phyloP scores from a whole-genome alignment of 805 yeast species.

The Candida fluviatilis region DNA sequence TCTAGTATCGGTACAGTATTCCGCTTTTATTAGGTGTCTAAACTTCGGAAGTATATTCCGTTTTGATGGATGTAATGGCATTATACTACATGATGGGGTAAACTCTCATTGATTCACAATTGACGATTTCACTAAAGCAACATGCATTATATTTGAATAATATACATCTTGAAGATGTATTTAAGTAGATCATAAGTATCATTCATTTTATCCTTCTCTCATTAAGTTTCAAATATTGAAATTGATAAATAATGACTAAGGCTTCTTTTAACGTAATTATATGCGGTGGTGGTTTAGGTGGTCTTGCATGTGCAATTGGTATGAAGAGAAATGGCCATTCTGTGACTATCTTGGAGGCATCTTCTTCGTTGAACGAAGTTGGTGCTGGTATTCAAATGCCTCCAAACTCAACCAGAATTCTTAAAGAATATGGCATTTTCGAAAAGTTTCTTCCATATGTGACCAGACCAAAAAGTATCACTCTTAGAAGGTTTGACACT shows the following conservation, averaged over 20 bases:
- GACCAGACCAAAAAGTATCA: slow-evolving; percentile 13
- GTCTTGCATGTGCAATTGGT: slow-evolving; percentile 24
- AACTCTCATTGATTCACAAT: too few species aligned
- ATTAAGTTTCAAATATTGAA: too few species aligned
- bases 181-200: too few species aligned
- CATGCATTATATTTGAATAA: too few species aligned
- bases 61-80: too few species aligned
- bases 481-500: slow-evolving; percentile 14
- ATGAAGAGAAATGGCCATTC: slow-evolving; percentile 18
- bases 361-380: slow-evolving; percentile 22
- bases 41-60: too few species aligned
- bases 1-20: too few species aligned
- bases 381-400: slow-evolving; percentile 32
- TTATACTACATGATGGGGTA: too few species aligned
- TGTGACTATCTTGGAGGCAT: slow-evolving; percentile 21
- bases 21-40: too few species aligned
- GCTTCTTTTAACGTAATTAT: slow-evolving; percentile 8
- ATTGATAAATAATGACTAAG: background rate
- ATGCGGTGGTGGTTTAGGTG: slow-evolving; percentile 27
- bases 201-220: too few species aligned
- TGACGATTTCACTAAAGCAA: too few species aligned
- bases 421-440: slow-evolving; percentile 17
- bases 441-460: slow-evolving; percentile 11
- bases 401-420: slow-evolving; percentile 21
- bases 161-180: too few species aligned